Percentiles rank a stretch among this genome's conserved stretches.
Evolutionary conservation across 2,329 filamentous ascomycete species (phyloP).

Genomic region (Tolypocladium cylindrosporum): DNA sequence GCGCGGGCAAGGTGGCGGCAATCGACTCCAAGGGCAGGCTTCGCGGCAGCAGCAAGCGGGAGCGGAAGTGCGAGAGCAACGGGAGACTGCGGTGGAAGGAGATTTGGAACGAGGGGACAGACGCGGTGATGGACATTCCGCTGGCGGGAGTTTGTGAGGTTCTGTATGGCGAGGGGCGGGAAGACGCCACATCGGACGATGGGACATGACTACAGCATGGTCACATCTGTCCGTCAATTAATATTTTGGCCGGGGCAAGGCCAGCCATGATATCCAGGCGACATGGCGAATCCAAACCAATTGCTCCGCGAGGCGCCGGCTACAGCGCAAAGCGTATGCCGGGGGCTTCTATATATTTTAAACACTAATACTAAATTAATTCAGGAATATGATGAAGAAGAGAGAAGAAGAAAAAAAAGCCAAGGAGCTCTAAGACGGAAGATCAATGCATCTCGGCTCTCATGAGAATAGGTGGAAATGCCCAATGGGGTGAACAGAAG

Average conservation of each 20-base stretch:
- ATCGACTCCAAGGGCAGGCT: conserved; percentile 60
- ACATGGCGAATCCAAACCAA: neutral
- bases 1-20: conserved; percentile 74
- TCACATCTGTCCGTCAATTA: neutral
- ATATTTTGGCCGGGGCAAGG: neutral
- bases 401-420: no score
- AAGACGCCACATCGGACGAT: conserved; percentile 14
- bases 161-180: conserved; percentile 60
- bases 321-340: no score
- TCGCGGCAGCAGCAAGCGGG: conserved; percentile 24
- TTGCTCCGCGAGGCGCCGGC: neutral
- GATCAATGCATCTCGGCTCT: neutral
- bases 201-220: neutral
- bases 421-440: neutral
- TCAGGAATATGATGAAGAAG: neutral
- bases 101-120: conserved; percentile 86
- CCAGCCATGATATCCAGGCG: neutral
- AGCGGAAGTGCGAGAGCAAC: conserved; percentile 24
- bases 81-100: conserved; percentile 58
- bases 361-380: neutral
- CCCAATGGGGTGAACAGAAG: neutral
- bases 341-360: neutral
- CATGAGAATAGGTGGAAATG: no score
- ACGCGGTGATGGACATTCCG: conserved; percentile 95
- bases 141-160: conserved; percentile 92